These are phyloP conservation scores for Ceraceosorus bombacis DNA, from an alignment of 1,284 basidiomycete genomes.

Conservation along the genomic window DNA sequence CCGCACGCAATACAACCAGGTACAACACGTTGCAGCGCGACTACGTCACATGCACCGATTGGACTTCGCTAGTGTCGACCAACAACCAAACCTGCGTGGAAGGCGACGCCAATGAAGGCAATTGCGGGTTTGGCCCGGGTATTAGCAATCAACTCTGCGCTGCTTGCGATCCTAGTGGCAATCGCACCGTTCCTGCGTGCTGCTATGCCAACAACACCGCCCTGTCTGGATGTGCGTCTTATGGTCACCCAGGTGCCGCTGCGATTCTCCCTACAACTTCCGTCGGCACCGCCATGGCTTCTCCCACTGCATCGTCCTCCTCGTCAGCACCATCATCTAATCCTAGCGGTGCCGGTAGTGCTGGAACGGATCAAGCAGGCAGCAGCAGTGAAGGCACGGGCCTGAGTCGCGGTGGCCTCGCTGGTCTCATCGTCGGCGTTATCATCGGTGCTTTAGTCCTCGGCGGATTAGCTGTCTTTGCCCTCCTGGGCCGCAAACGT, in stretches of 20 bases:
- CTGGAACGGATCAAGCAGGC: constrained; percentile 3
- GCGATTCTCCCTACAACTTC: constrained; percentile 25
- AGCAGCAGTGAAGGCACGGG: not conserved
- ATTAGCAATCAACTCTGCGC: constrained; percentile 49
- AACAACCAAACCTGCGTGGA: constrained; percentile 48
- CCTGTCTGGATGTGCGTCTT: constrained; percentile 29
- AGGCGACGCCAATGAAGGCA: constrained; percentile 50
- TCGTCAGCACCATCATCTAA: constrained; percentile 1
- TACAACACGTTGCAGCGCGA: constrained; percentile 47
- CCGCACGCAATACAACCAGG: constrained; percentile 32
- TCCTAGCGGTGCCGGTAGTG: constrained; percentile 10
- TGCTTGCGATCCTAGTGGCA: constrained; percentile 46
- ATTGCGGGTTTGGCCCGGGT: constrained; percentile 50
- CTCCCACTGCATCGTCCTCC: constrained; percentile 10
- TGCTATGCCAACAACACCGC: constrained; percentile 34
- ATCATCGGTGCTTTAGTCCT: constrained; percentile 32
- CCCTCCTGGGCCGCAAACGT: constrained; percentile 2
- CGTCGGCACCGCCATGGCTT: constrained; percentile 23
- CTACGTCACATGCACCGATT: constrained; percentile 46
- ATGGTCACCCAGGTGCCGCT: constrained; percentile 34
- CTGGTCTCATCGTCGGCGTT: constrained; percentile 34
- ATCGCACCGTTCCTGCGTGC: constrained; percentile 29
- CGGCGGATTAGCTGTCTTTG: constrained; percentile 25
- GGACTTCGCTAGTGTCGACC: constrained; percentile 49
- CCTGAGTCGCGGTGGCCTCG: constrained; percentile 14